phyloP scores from a whole-genome alignment of 139 green algal genomes.

The Desmodesmus armatus region DNA sequence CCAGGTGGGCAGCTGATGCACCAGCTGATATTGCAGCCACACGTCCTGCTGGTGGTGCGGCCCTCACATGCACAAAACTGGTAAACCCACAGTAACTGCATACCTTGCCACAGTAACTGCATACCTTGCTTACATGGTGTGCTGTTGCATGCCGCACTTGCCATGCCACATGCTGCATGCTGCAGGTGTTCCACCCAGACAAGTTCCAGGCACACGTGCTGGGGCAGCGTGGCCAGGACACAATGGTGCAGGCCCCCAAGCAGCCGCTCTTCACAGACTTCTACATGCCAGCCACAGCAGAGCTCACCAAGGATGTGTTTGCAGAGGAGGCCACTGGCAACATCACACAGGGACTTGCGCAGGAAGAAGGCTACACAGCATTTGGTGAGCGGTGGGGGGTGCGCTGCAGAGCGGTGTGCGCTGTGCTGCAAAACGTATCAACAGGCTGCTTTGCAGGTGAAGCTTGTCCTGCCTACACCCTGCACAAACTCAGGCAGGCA shows the following conservation, averaged over 20 bases:
- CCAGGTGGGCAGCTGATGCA: not conserved
- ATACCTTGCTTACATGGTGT: not conserved
- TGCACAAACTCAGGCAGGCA: too few species aligned
- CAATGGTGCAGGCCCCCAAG: not conserved
- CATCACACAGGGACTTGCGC: conserved; percentile 21
- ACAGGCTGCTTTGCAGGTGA: too few species aligned
- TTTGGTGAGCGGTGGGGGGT: conserved; percentile 28
- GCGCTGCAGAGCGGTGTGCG: too few species aligned
- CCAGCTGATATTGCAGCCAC: not conserved
- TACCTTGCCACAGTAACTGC: not conserved
- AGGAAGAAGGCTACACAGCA: not conserved
- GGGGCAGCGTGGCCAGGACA: not conserved
- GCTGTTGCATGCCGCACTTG: too few species aligned
- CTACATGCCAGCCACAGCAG: conserved; percentile 22
- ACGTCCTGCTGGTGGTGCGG: not conserved
- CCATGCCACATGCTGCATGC: not conserved
- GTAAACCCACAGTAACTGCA: not conserved
- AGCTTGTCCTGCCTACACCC: too few species aligned
- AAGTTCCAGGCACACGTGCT: not conserved
- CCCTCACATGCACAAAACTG: not conserved
- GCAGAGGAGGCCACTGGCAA: not conserved
- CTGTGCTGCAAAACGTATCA: too few species aligned
- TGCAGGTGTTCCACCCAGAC: not conserved
- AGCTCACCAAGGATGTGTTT: conserved; percentile 30
- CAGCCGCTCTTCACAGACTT: not conserved